Evolutionary conservation across 2,329 filamentous ascomycete genomes (phyloP).

Genomic region (Colletotrichum phormii): DNA sequence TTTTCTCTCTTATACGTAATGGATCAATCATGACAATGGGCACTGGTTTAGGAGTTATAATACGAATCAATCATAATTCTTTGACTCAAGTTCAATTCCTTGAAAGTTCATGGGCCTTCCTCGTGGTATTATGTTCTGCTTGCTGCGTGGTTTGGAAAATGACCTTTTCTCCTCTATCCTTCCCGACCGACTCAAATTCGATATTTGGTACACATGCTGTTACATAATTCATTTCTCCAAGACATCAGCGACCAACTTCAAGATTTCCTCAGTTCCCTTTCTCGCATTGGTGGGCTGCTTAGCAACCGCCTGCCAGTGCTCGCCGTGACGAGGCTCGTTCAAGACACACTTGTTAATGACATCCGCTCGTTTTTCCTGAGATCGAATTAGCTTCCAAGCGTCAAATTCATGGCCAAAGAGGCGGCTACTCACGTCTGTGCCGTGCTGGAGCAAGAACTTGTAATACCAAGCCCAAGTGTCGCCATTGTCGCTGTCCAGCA

Average conservation of each 20-base stretch:
- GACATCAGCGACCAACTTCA: slow-evolving; percentile 78
- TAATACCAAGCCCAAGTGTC: slow-evolving; percentile 99
- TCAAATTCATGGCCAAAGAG: not conserved
- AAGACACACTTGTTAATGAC: slow-evolving; percentile 83
- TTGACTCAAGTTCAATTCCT: slow-evolving; percentile 7
- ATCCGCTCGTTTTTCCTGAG: slow-evolving; percentile 83
- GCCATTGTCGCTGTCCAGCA: slow-evolving; percentile 86
- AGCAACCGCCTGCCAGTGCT: slow-evolving; percentile 86
- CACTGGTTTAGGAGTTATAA: slow-evolving; percentile 16
- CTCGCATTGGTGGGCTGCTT: slow-evolving; percentile 88
- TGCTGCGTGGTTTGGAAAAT: not conserved
- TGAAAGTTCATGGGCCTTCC: not conserved
- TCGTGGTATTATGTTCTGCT: not conserved
- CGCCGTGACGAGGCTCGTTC: slow-evolving; percentile 91
- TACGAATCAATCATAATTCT: slow-evolving; percentile 10
- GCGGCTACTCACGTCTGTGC: slow-evolving; percentile 68
- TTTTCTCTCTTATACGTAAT: not conserved
- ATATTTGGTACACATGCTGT: slow-evolving; percentile 1
- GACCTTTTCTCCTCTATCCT: not conserved
- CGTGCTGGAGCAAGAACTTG: slow-evolving; percentile 91
- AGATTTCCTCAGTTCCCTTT: slow-evolving; percentile 80
- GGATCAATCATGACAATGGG: slow-evolving; percentile 6
- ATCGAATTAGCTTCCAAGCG: not conserved
- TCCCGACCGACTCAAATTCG: not conserved
- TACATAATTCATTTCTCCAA: slow-evolving; percentile 44